Percentiles rank a stretch among this genome's conserved stretches.
These are phyloP conservation scores for Kingdonia uniflora DNA, from an alignment of 164 flowering plant species.

Conservation along the genomic window DNA sequence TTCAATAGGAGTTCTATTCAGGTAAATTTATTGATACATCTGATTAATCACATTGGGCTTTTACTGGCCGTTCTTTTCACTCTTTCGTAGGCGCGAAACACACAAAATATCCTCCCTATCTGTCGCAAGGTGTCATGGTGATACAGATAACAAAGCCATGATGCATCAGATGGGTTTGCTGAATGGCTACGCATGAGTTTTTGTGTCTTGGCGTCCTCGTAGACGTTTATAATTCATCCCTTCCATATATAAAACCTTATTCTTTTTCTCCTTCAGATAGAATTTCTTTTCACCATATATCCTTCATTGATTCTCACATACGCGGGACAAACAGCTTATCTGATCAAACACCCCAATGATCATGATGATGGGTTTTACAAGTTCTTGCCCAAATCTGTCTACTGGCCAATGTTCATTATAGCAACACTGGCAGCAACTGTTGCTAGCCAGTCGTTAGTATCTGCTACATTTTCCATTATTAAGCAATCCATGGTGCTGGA, in stretches of 20 bases:
- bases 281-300: constrained; percentile 64
- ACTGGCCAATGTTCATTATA: constrained; percentile 72
- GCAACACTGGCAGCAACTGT: constrained; percentile 74
- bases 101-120: too few species aligned
- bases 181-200: too few species aligned
- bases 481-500: constrained; percentile 81
- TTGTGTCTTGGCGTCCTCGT: too few species aligned
- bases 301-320: constrained; percentile 78
- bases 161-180: too few species aligned
- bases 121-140: too few species aligned
- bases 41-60: too few species aligned
- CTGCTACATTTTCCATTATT: constrained; percentile 86
- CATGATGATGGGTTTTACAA: constrained; percentile 74
- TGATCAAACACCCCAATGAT: constrained; percentile 60
- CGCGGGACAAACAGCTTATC: constrained; percentile 87
- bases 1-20: constrained; percentile 63
- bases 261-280: constrained; percentile 38
- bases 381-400: constrained; percentile 50
- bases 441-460: constrained; percentile 81
- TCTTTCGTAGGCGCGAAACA: too few species aligned
- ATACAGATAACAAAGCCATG: too few species aligned
- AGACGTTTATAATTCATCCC: too few species aligned
- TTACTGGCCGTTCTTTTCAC: too few species aligned
- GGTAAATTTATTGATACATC: constrained; percentile 20
- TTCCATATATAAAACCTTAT: constrained; percentile 1